These are phyloP conservation scores for Exobasidium rhododendri DNA, from an alignment of 1,284 basidiomycete genomes.

Conservation along the genomic window DNA sequence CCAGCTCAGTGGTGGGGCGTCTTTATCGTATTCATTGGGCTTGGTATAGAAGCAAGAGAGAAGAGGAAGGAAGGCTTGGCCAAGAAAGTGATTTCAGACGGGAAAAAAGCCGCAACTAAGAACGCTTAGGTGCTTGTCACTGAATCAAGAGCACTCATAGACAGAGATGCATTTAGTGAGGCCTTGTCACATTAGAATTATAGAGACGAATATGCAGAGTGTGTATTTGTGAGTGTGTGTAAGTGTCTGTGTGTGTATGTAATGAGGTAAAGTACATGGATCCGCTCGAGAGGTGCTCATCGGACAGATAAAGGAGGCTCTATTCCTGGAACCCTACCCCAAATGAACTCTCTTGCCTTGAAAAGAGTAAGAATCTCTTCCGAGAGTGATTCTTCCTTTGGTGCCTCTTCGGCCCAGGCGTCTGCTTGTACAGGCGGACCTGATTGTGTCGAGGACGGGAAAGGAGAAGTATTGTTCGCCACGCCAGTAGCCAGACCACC, in stretches of 20 bases:
- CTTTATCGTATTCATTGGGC: slow-evolving; percentile 83
- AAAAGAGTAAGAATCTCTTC: slow-evolving; percentile 5
- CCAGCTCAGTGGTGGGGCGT: slow-evolving; percentile 87
- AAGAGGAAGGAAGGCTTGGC: slow-evolving; percentile 61
- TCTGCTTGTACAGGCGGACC: slow-evolving; percentile 11
- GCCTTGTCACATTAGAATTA: no score
- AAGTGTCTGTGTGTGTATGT: no score
- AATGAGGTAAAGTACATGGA: no score
- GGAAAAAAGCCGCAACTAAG: slow-evolving; percentile 75
- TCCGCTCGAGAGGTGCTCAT: no score
- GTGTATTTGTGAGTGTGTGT: no score
- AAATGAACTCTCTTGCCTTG: slow-evolving; percentile 14
- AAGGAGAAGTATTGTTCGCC: background rate
- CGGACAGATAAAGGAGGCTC: slow-evolving; percentile 17
- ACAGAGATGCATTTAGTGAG: no score
- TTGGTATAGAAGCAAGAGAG: slow-evolving; percentile 81
- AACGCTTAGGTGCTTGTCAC: slow-evolving; percentile 59
- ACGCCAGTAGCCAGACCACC: background rate
- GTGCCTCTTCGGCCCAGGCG: slow-evolving; percentile 9
- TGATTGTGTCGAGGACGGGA: background rate
- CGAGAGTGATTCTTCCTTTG: slow-evolving; percentile 8
- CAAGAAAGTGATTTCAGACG: slow-evolving; percentile 72
- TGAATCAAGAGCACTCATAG: background rate
- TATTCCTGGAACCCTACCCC: slow-evolving; percentile 17
- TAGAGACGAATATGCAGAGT: no score